Evolutionary conservation across 2,329 filamentous ascomycete genomes (phyloP), one percentile per base, ranked within the genome.

Genomic region (Rhynchosporium secalis): DNA sequence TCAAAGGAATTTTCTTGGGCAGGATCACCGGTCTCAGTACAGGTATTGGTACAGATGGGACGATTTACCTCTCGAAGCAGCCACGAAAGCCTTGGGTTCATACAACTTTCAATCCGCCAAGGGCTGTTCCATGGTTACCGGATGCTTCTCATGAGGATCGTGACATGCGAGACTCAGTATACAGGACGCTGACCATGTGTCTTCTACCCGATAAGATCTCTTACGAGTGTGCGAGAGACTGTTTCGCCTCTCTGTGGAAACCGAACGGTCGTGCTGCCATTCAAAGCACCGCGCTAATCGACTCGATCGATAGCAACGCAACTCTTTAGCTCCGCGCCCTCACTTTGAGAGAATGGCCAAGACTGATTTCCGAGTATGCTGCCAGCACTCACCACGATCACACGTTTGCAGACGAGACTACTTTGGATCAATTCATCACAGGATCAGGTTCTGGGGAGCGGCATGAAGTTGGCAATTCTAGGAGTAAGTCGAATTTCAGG

Each of bases 231-330:
- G 60, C 60, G 13, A 13, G 31, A 6, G 7, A 31, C 10, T 61
- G 58, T 33, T 64, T 64, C 31, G 41, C 40, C 4, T 26, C 36
- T 0, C 55, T 64, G 0, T 64, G 58, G 58, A 61, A 33, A 10
- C 52, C 62, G 4, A n/a, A 28, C 8, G 62, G 62, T 1, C 8
- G 62, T 41, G 62, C 58, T 10, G n/a, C 47, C 15, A 47, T 61
- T 3, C 54, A 61, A 9, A 56, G 52, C 33, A 13, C 51, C 3
- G 48, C 47, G 3, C 48, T 64, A 4, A 61, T 64, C 3, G 38
- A 58, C 6, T 64, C 58, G 58, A 61, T 64, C 26, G 62, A 64
- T 13, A 26, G 40, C 7, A 64, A 64, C 40, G 58, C 62, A 2
- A 55, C 36, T 33, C 59, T 64, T 29, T 26, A 49, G 5, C 5